Percentiles rank a stretch among this genome's conserved stretches.
Evolutionary conservation across 2,329 filamentous ascomycete genomes (phyloP).

Genomic region (Pseudopyrenochaeta lycopersici): DNA sequence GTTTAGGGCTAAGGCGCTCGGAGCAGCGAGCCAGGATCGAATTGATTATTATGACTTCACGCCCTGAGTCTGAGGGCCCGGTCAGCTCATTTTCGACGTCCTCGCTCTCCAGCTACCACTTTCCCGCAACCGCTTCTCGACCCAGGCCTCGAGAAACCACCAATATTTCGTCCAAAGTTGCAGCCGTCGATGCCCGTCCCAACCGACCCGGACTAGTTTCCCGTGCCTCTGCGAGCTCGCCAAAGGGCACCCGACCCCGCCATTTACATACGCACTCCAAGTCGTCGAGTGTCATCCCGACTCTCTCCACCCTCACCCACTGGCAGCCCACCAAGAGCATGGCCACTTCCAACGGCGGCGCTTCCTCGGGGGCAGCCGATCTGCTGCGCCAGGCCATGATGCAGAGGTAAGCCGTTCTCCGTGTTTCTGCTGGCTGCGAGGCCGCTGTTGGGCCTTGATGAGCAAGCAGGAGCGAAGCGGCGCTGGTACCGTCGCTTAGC

Average conservation of each 20-base stretch:
- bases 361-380: conserved; percentile 63
- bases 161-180: conserved; percentile 28
- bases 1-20: conserved; percentile 42
- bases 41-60: conserved; percentile 48
- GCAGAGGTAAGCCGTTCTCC: conserved; percentile 61
- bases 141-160: conserved; percentile 21
- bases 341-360: conserved; percentile 48
- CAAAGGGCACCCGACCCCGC: conserved; percentile 40
- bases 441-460: background rate
- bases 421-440: conserved; percentile 10
- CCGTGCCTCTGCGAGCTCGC: conserved; percentile 39
- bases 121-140: conserved; percentile 25
- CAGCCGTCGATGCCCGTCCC: conserved; percentile 40
- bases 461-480: conserved; percentile 1
- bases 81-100: conserved; percentile 24
- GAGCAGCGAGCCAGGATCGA: conserved; percentile 37
- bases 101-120: conserved; percentile 14
- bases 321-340: conserved; percentile 34
- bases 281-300: conserved; percentile 55
- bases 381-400: conserved; percentile 66
- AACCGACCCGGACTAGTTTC: conserved; percentile 43
- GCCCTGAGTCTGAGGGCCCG: conserved; percentile 31
- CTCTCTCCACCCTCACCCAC: conserved; percentile 50
- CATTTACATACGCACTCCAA: conserved; percentile 44
- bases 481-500: conserved; percentile 27